Conservation (phyloP, 257 asterid genomes). For the Lycium ferocissimum region DNA sequence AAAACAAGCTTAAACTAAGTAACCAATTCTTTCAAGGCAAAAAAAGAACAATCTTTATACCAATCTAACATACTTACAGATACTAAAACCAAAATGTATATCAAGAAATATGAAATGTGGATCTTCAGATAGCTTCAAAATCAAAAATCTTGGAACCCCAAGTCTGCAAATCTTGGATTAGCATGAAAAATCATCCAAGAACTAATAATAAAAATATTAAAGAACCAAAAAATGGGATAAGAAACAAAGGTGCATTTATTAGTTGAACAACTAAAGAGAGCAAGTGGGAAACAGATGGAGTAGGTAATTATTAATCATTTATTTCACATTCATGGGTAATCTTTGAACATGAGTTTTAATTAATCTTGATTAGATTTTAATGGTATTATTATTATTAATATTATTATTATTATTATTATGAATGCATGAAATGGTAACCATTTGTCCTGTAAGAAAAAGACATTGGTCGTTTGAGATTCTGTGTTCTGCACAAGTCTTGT, state of each 20-base stretch:
- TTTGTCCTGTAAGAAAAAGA: conserved; percentile 4
- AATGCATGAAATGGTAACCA: background rate
- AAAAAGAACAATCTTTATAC: background rate
- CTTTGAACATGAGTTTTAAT: background rate
- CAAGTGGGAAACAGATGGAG: conserved; percentile 21
- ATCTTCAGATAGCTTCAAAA: conserved; percentile 33
- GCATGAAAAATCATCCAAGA: too few species aligned
- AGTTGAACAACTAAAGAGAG: conserved; percentile 38
- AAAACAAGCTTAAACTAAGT: background rate
- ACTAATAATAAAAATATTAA: background rate
- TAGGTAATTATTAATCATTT: background rate
- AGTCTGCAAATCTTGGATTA: conserved; percentile 13
- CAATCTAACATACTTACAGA: background rate
- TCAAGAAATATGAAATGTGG: conserved; percentile 32
- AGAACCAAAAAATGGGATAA: background rate
- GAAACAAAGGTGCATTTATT: background rate
- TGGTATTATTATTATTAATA: background rate
- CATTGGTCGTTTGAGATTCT: background rate
- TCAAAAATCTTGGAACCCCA: conserved; percentile 43
- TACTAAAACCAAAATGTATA: background rate
- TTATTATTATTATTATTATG: background rate
- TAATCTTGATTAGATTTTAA: background rate
- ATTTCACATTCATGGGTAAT: background rate
- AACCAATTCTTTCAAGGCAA: background rate
- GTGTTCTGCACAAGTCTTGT: background rate